These are phyloP conservation scores for Elymus sibiricus DNA, from an alignment of 176 grass and related monocot species.

Conservation along the genomic window DNA sequence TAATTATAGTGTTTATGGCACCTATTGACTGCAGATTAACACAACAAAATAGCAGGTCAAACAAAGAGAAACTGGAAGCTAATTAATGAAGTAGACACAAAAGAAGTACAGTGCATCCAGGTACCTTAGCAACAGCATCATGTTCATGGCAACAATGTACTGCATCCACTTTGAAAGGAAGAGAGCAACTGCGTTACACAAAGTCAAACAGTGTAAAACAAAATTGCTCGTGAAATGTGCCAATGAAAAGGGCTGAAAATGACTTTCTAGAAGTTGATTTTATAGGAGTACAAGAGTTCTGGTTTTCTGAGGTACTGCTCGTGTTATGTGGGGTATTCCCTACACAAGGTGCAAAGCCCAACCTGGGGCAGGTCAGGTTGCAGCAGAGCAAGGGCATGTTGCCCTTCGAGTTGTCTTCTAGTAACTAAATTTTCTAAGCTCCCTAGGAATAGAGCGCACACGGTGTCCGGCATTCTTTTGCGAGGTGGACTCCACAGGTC, in stretches of 20 bases:
- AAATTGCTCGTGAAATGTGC: not conserved
- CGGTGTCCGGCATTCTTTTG: too few relatives aligned
- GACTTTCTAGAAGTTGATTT: not conserved
- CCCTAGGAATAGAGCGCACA: not conserved
- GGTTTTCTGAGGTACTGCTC: not conserved
- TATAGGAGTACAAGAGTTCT: not conserved
- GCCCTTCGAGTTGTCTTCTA: too few relatives aligned
- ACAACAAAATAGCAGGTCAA: slow-evolving; percentile 25
- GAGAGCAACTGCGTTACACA: slow-evolving; percentile 63
- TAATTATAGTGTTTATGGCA: slow-evolving; percentile 91
- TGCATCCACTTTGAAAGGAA: slow-evolving; percentile 91
- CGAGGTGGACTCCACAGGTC: too few relatives aligned
- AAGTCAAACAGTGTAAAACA: slow-evolving; percentile 30
- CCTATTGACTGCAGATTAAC: slow-evolving; percentile 75
- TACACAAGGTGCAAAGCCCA: too few relatives aligned
- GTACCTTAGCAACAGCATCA: slow-evolving; percentile 87
- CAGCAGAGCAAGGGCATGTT: too few relatives aligned
- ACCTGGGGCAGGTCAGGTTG: too few relatives aligned
- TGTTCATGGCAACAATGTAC: slow-evolving; percentile 76
- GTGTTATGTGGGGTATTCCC: not conserved
- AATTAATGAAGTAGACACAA: slow-evolving; percentile 9
- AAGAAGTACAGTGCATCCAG: slow-evolving; percentile 11
- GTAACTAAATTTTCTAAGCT: too few relatives aligned
- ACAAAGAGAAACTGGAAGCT: slow-evolving; percentile 25
- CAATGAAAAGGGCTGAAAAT: not conserved